Evolutionary conservation across 164 flowering plant genomes (phyloP).

Genomic region (Amborella trichopoda): DNA sequence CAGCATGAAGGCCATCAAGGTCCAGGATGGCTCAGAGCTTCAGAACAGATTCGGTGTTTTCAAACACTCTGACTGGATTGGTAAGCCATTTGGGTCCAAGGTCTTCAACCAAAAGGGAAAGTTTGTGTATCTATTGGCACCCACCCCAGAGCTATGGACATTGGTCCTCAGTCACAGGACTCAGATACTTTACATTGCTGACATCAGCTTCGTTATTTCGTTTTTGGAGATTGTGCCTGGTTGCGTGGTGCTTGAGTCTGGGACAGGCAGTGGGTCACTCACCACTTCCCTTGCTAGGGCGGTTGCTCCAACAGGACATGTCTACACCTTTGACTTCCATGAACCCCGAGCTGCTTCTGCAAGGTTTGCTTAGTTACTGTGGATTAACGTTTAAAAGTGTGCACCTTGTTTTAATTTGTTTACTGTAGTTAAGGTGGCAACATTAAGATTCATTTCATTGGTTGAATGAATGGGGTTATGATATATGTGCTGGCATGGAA

Average conservation of each 20-base stretch:
- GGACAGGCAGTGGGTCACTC: conserved; percentile 89
- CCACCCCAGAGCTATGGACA: conserved; percentile 91
- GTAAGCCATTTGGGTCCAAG: conserved; percentile 80
- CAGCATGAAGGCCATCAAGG: conserved; percentile 66
- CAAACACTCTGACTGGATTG: conserved; percentile 82
- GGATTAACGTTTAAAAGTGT: no score
- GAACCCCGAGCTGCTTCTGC: conserved; percentile 78
- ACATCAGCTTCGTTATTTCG: conserved; percentile 71
- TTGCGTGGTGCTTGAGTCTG: conserved; percentile 76
- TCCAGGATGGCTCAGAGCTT: conserved; percentile 40
- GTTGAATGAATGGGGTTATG: no score
- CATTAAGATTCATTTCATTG: no score
- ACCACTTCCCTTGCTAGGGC: conserved; percentile 83
- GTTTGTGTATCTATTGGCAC: conserved; percentile 77
- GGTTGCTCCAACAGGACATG: conserved; percentile 79
- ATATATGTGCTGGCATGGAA: no score
- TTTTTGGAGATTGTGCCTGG: conserved; percentile 82
- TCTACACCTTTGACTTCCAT: conserved; percentile 83
- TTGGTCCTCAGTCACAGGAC: conserved; percentile 89
- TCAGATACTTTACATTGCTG: conserved; percentile 87
- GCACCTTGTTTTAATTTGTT: no score
- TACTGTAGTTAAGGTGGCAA: no score
- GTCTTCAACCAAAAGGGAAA: conserved; percentile 69
- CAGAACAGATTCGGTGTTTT: conserved; percentile 83
- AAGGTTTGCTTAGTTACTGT: conserved; percentile 30